Evolutionary conservation across 176 grass and related monocot species (phyloP), one percentile per base, ranked within the genome.

Genomic region (Oryza glaberrima): DNA sequence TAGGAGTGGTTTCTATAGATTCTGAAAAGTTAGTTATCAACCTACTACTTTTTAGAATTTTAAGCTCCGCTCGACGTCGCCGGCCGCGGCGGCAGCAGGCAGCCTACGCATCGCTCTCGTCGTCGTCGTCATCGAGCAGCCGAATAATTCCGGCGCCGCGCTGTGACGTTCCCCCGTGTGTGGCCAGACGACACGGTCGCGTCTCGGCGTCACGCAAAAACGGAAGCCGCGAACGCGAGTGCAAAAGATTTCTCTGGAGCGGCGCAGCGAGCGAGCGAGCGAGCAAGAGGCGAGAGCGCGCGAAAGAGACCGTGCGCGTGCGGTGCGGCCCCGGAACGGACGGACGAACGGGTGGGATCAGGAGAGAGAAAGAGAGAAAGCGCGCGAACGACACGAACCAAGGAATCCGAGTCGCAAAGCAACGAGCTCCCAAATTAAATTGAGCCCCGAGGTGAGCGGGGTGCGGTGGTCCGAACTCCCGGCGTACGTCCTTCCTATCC

Each of bases 401-500:
- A 83, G 67, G 67, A 52, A 16, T 20, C 36, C 13, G 60, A 81
- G 9, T 47, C 30, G 67, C 10, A n/a, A 25, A 45, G 26, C 66
- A 44, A 22, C 67, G 7, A 81, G 6, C 67, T 34, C 14, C 0
- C 11, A 35, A 52, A 69, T 71, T 38, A 64, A 65, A 47, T 35
- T 34, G 6, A 14, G 3, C 54, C 54, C 80, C 86, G 67, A 72
- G n/a, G 30, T 71, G 72, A 49, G 6, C 69, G 80, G 86, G 43
- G 4, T 5, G 65, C 5, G 2, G 36, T 49, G 17, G 2, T n/a
- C 73, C 20, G 41, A 69, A 43, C 71, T 45, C 35, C 63, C 47
- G 34, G 30, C 44, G 69, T 10, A 32, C 30, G 30, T 32, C 30
- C 30, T 32, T 32, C 61, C 46, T 44, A 44, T 40, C 38, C 38